These are phyloP conservation scores for Rhodofomes roseus DNA, from an alignment of 1,284 basidiomycete species.

Conservation along the genomic window DNA sequence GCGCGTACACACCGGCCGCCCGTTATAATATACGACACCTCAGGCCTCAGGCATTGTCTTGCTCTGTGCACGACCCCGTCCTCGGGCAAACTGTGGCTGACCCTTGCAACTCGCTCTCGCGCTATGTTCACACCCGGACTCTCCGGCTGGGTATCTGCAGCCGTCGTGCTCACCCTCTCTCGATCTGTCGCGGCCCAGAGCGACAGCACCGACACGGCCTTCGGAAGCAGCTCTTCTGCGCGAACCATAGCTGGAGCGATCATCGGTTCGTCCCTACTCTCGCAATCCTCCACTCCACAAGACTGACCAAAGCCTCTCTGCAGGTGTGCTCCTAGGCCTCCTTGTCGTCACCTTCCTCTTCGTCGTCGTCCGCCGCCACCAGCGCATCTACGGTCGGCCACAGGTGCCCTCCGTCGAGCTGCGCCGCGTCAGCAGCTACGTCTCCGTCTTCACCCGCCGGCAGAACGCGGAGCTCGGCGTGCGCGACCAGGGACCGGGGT, in stretches of 20 bases:
- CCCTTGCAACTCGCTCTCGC: not conserved
- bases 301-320: too few relatives aligned
- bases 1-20: not conserved
- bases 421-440: conserved; percentile 1
- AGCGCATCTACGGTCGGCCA: not conserved
- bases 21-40: not conserved
- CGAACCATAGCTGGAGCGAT: not conserved
- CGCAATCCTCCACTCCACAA: too few relatives aligned
- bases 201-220: not conserved
- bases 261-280: not conserved
- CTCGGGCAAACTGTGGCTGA: not conserved
- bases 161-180: not conserved
- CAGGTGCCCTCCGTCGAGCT: not conserved
- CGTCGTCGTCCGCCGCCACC: not conserved
- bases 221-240: not conserved
- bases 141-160: too few relatives aligned
- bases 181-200: not conserved
- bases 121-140: not conserved
- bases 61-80: not conserved
- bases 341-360: not conserved
- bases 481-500: conserved; percentile 1
- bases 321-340: not conserved
- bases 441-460: not conserved
- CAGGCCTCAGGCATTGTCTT: too few relatives aligned
- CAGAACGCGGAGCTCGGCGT: conserved; percentile 1